A percentile compares a stretch with the other conserved stretches of the same genome.
These are phyloP conservation scores for Luffa acutangula DNA, from an alignment of 306 rosid genomes.

Conservation along the genomic window DNA sequence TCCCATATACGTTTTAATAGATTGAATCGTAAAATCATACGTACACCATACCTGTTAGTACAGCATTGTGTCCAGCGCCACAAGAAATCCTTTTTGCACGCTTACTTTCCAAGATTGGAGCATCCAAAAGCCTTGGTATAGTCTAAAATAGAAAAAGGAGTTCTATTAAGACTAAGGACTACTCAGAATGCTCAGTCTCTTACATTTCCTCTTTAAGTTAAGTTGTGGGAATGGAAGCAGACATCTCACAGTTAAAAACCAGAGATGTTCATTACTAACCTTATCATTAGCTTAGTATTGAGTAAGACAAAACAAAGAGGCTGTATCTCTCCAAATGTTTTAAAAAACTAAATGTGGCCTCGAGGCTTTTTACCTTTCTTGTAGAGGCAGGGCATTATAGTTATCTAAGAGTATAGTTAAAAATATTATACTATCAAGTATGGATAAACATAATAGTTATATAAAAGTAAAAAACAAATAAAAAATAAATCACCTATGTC, in stretches of 20 bases:
- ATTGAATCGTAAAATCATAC: not conserved
- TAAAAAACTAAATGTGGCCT: no score
- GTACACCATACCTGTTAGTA: conserved; percentile 61
- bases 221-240: not conserved
- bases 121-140: conserved; percentile 59
- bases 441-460: no score
- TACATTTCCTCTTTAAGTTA: not conserved
- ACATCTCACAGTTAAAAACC: not conserved
- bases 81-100: conserved; percentile 46
- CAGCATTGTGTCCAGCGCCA: conserved; percentile 79
- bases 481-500: no score
- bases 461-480: no score
- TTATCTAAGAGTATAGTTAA: no score
- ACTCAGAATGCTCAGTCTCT: not conserved
- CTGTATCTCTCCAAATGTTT: not conserved
- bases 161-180: not conserved
- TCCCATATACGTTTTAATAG: not conserved
- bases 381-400: no score
- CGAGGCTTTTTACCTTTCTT: no score
- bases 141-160: conserved; percentile 28
- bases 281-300: not conserved
- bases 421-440: no score
- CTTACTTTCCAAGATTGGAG: conserved; percentile 47
- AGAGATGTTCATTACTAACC: not conserved
- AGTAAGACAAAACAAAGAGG: not conserved